phyloP scores from a whole-genome alignment of 257 asterid genomes.

The Solanum habrochaites region DNA sequence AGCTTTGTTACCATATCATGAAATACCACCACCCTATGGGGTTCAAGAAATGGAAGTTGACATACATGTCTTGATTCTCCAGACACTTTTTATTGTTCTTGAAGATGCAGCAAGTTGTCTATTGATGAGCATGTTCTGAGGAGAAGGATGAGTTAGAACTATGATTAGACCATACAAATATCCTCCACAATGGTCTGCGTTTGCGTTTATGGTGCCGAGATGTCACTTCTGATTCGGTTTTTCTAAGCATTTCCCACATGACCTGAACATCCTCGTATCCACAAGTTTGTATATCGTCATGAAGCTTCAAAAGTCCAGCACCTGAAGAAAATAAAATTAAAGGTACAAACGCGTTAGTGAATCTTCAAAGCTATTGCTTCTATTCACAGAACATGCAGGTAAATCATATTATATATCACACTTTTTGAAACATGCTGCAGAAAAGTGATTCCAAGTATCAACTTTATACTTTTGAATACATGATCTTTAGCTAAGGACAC shows the following conservation, averaged over 20 bases:
- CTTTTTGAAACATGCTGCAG: neutral
- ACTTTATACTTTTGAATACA: neutral
- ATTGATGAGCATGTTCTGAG: conserved; percentile 21
- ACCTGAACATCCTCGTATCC: conserved; percentile 91
- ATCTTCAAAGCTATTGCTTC: neutral
- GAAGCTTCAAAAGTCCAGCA: conserved; percentile 74
- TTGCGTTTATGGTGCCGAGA: conserved; percentile 37
- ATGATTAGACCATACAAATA: conserved; percentile 31
- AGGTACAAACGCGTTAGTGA: neutral
- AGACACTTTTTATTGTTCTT: conserved; percentile 1
- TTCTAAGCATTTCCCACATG: conserved; percentile 94
- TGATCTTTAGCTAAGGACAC: neutral
- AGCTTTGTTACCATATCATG: neutral
- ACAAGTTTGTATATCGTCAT: conserved; percentile 80
- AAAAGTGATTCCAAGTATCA: neutral
- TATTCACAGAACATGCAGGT: neutral
- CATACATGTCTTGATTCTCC: conserved; percentile 10
- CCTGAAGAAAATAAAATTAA: conserved; percentile 27
- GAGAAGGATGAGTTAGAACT: conserved; percentile 21
- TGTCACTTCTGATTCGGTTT: conserved; percentile 36
- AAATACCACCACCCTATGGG: neutral
- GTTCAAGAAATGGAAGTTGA: conserved; percentile 10
- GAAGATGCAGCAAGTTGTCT: neutral
- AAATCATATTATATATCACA: neutral
- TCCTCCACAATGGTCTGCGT: conserved; percentile 46